Evolutionary conservation across 192 early-diverging fungal species (phyloP).

Genomic region (Pecoramyces ruminantium): DNA sequence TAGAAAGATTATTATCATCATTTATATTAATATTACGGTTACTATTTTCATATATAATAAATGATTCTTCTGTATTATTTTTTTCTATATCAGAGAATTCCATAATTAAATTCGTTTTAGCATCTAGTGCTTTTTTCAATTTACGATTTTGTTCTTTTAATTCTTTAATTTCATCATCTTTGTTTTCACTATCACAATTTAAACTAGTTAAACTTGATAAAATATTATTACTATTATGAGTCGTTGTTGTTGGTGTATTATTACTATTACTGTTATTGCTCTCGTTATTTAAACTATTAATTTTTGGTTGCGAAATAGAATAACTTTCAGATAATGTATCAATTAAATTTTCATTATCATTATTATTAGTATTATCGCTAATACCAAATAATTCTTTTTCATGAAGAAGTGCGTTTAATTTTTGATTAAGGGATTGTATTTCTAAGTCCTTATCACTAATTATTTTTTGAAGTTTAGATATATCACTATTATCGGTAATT

Average conservation of each 20-base stretch:
- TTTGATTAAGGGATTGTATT: neutral
- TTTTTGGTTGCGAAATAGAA: no score
- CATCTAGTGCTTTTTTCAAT: neutral
- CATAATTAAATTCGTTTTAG: neutral
- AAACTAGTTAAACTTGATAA: no score
- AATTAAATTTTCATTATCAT: neutral
- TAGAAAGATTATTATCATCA: no score
- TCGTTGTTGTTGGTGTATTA: no score
- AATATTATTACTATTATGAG: no score
- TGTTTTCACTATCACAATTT: no score
- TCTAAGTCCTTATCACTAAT: neutral
- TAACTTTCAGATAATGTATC: no score
- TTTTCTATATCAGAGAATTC: neutral
- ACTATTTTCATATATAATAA: neutral
- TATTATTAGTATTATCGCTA: neutral
- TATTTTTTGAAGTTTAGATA: neutral
- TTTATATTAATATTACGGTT: neutral
- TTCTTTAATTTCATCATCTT: neutral
- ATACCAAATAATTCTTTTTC: neutral
- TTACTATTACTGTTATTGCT: no score
- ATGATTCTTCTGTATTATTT: neutral
- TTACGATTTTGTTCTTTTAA: neutral
- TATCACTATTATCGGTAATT: neutral
- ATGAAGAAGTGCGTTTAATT: neutral
- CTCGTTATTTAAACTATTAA: no score